phyloP scores from a whole-genome alignment of 2,329 filamentous ascomycete genomes.

The Podosphaera fusca region DNA sequence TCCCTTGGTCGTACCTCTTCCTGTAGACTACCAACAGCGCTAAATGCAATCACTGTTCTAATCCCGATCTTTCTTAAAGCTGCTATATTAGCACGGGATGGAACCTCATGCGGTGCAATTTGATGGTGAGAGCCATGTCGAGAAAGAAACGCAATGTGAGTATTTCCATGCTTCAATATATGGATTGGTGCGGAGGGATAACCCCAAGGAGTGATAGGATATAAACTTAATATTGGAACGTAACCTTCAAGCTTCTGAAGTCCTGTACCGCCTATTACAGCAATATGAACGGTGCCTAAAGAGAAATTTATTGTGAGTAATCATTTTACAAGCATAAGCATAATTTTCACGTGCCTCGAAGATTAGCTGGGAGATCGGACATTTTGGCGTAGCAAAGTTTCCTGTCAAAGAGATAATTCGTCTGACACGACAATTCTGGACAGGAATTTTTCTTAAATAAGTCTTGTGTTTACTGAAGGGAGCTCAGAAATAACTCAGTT shows the following conservation, averaged over 20 bases:
- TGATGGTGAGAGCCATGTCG: conserved; percentile 81
- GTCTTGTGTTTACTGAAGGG: too few species aligned
- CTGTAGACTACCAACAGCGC: conserved; percentile 74
- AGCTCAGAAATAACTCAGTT: too few species aligned
- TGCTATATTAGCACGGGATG: conserved; percentile 87
- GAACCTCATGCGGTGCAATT: conserved; percentile 84
- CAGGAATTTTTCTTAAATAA: too few species aligned
- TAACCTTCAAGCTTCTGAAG: conserved; percentile 73
- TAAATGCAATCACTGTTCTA: conserved; percentile 79
- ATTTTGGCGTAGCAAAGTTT: not conserved
- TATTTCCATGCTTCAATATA: conserved; percentile 68
- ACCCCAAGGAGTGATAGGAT: conserved; percentile 72
- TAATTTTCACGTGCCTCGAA: not conserved
- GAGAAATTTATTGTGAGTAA: not conserved
- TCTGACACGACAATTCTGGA: too few species aligned
- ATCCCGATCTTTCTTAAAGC: conserved; percentile 82
- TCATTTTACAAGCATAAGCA: not conserved
- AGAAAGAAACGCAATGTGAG: conserved; percentile 75
- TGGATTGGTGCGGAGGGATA: conserved; percentile 50
- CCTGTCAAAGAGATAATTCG: too few species aligned
- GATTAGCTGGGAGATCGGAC: not conserved
- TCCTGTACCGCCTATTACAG: conserved; percentile 82
- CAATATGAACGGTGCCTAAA: conserved; percentile 54
- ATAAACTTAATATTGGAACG: conserved; percentile 58
- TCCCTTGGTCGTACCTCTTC: conserved; percentile 89